A percentile compares a stretch with the other conserved stretches of the same genome.
Conservation (phyloP, 148 eudicot genomes). For the Suaeda aralocaspica region DNA sequence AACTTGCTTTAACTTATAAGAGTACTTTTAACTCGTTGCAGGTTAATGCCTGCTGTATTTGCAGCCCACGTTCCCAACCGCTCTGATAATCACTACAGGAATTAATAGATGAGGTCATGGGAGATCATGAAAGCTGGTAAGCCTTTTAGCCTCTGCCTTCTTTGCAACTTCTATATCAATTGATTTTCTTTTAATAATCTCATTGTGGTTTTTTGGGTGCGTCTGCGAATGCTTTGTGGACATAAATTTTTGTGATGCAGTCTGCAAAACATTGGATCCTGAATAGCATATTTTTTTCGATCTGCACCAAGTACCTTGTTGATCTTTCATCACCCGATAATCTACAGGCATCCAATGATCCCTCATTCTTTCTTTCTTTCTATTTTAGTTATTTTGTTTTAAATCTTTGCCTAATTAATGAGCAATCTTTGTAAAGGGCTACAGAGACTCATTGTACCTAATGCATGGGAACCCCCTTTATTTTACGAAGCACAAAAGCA, state of each 20-base stretch:
- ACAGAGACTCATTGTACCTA: too few species aligned
- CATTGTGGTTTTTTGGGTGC: neutral
- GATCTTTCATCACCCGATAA: too few species aligned
- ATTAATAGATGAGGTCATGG: slow-evolving; percentile 80
- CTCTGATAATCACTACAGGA: slow-evolving; percentile 62
- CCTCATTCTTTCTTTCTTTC: too few species aligned
- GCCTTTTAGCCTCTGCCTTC: slow-evolving; percentile 1
- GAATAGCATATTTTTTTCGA: neutral
- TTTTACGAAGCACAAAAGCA: too few species aligned
- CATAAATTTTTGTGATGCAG: too few species aligned
- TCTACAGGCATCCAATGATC: too few species aligned
- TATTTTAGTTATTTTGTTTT: too few species aligned
- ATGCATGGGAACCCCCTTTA: too few species aligned
- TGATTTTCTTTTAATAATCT: neutral
- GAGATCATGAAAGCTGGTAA: slow-evolving; percentile 86
- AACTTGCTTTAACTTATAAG: too few species aligned
- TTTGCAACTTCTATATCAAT: neutral
- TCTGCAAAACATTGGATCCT: slow-evolving; percentile 1
- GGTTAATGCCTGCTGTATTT: slow-evolving; percentile 71
- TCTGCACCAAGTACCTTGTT: neutral
- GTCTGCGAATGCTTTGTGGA: neutral
- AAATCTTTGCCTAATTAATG: too few species aligned
- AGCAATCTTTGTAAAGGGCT: too few species aligned
- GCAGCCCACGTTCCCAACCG: slow-evolving; percentile 95
- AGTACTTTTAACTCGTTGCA: slow-evolving; percentile 33